Evolutionary conservation across 2,329 filamentous ascomycete species (phyloP).

Genomic region (Pestalotiopsis sp.): DNA sequence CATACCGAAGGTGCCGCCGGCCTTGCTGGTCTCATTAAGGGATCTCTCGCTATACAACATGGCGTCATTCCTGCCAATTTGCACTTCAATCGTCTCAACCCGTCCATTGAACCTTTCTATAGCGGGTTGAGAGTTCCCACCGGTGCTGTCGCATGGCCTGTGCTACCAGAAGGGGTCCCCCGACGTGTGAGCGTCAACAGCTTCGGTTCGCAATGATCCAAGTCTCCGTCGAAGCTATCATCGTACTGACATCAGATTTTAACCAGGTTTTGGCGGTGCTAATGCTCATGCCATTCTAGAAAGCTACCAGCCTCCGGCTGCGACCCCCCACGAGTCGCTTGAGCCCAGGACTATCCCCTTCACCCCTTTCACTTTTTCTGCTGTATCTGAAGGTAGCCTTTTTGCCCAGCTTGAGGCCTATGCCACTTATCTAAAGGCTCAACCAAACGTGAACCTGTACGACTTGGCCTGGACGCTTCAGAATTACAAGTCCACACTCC

Average conservation of each 20-base stretch:
- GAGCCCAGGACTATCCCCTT: neutral
- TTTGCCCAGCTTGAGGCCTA: neutral
- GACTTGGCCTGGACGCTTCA: too few species aligned
- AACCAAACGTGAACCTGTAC: too few species aligned
- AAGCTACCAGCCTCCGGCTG: slow-evolving; percentile 8
- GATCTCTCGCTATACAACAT: slow-evolving; percentile 2
- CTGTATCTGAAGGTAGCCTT: neutral
- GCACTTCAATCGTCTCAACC: slow-evolving; percentile 12
- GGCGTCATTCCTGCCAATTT: slow-evolving; percentile 15
- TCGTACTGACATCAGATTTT: neutral
- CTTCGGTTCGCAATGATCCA: slow-evolving; percentile 9
- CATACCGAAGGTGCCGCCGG: slow-evolving; percentile 16
- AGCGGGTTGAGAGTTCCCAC: neutral
- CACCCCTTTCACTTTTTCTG: neutral
- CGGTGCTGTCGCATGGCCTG: neutral
- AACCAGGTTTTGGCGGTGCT: slow-evolving; percentile 15
- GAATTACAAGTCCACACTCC: too few species aligned
- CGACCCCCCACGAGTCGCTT: neutral
- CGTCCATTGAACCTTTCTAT: slow-evolving; percentile 10
- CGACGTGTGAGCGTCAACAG: slow-evolving; percentile 13
- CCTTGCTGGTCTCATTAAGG: slow-evolving; percentile 15
- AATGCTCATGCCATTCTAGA: slow-evolving; percentile 19
- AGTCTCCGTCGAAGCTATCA: neutral
- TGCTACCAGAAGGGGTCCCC: neutral
- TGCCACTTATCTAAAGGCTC: too few species aligned